Percentiles rank a stretch among this genome's conserved stretches.
These are phyloP conservation scores for Albophoma yamanashiensis DNA, from an alignment of 2,329 filamentous ascomycete species.

Conservation along the genomic window DNA sequence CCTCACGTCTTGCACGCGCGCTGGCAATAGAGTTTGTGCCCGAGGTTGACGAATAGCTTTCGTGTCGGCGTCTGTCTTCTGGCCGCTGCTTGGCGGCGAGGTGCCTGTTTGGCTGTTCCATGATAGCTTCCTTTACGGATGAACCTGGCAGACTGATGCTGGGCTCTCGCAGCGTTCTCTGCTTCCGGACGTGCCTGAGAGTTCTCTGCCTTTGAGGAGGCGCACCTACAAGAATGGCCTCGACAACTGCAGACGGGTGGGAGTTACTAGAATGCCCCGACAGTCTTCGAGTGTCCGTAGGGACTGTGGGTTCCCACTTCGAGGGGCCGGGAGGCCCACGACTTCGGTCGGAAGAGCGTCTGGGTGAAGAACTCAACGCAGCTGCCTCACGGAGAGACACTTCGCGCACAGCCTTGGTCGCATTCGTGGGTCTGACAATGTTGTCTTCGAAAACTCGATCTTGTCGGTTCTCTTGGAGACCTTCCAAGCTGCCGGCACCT, in stretches of 20 bases:
- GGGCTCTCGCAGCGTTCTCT: slow-evolving; percentile 37
- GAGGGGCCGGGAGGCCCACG: slow-evolving; percentile 18
- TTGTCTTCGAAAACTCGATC: slow-evolving; percentile 33
- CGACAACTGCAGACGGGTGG: slow-evolving; percentile 44
- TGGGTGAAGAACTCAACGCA: slow-evolving; percentile 23
- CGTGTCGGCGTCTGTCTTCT: slow-evolving; percentile 20
- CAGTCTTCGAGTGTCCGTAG: slow-evolving; percentile 34
- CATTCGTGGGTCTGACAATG: slow-evolving; percentile 38
- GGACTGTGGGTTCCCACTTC: slow-evolving; percentile 27
- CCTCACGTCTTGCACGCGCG: slow-evolving; percentile 43
- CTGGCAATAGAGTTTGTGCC: slow-evolving; percentile 41
- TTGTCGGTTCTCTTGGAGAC: background rate
- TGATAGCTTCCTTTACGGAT: slow-evolving; percentile 4
- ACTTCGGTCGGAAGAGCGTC: slow-evolving; percentile 7
- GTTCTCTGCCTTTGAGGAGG: slow-evolving; percentile 37
- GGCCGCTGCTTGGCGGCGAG: slow-evolving; percentile 14
- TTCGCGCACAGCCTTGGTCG: slow-evolving; percentile 36
- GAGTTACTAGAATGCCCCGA: slow-evolving; percentile 46
- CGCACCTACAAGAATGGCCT: slow-evolving; percentile 45
- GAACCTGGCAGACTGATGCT: slow-evolving; percentile 6
- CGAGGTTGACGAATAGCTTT: slow-evolving; percentile 37
- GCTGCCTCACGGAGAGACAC: slow-evolving; percentile 34
- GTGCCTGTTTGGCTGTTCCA: slow-evolving; percentile 11
- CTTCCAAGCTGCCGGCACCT: background rate
- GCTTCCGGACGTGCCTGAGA: slow-evolving; percentile 51